Evolutionary conservation across 73 alveolate genomes (phyloP).

Genomic region (Stentor coeruleus): DNA sequence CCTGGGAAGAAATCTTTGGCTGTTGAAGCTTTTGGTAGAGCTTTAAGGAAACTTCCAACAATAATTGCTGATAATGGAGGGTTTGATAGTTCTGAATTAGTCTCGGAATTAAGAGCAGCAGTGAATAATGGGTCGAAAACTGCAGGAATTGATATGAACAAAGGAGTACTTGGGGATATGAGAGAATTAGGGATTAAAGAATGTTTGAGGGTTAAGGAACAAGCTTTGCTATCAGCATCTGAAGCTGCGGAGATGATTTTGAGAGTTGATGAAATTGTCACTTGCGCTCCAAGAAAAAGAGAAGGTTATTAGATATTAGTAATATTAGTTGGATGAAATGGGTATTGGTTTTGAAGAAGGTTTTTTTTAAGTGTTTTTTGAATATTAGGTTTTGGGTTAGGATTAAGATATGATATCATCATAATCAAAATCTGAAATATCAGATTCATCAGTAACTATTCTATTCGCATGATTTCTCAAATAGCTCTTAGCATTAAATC

Average conservation of each 20-base stretch:
- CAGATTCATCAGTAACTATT: no score
- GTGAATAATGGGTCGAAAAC: conserved; percentile 66
- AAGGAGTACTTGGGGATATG: conserved; percentile 88
- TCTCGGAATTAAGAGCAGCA: conserved; percentile 80
- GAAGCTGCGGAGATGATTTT: conserved; percentile 98
- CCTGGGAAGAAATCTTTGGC: conserved; percentile 95
- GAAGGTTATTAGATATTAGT: conserved; percentile 32
- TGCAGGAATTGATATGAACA: conserved; percentile 84
- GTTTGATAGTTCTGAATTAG: conserved; percentile 88
- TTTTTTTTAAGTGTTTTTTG: no score
- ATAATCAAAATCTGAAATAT: no score
- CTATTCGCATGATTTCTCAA: no score
- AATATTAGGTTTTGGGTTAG: no score
- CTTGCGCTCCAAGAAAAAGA: conserved; percentile 95
- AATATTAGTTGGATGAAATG: no score
- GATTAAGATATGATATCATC: no score
- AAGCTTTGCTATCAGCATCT: conserved; percentile 88
- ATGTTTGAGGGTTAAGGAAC: conserved; percentile 94
- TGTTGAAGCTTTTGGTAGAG: conserved; percentile 92
- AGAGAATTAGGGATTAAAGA: conserved; percentile 85
- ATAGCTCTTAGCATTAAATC: no score
- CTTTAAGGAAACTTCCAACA: conserved; percentile 89
- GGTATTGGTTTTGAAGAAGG: no score
- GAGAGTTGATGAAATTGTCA: conserved; percentile 95
- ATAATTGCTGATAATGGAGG: conserved; percentile 97